These are phyloP conservation scores for Stellera chamaejasme DNA, from an alignment of 345 rosid species.

Conservation along the genomic window DNA sequence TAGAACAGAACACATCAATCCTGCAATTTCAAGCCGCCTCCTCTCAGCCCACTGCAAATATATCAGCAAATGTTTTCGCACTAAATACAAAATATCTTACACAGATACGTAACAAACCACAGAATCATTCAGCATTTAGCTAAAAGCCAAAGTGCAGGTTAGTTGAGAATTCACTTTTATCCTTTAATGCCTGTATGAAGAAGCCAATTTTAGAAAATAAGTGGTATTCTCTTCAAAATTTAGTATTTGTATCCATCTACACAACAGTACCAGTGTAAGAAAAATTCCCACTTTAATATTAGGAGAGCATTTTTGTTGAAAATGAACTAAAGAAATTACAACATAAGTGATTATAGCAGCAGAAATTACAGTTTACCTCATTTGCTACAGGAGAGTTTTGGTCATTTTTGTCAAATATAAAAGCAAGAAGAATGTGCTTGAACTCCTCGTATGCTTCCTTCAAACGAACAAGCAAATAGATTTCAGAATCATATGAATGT, in stretches of 20 bases:
- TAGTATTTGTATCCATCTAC: too few relatives aligned
- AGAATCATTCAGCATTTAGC: constrained; percentile 8
- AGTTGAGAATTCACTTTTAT: background rate
- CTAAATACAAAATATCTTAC: too few relatives aligned
- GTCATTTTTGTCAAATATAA: constrained; percentile 76
- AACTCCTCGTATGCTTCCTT: constrained; percentile 99
- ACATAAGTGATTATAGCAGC: background rate
- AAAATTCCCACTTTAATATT: too few relatives aligned
- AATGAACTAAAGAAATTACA: background rate
- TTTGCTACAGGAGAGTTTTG: constrained; percentile 74
- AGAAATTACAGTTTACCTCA: constrained; percentile 44
- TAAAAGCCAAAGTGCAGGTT: background rate
- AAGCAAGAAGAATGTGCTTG: constrained; percentile 91
- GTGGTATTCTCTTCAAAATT: too few relatives aligned
- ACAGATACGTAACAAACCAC: background rate
- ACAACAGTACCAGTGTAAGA: too few relatives aligned
- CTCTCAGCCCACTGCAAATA: constrained; percentile 77
- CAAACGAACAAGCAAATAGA: constrained; percentile 23
- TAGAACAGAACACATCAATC: constrained; percentile 74
- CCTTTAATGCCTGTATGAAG: background rate
- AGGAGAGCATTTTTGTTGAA: too few relatives aligned
- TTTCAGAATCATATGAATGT: constrained; percentile 19
- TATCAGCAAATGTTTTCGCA: constrained; percentile 1
- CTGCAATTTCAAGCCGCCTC: constrained; percentile 90
- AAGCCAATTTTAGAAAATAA: too few relatives aligned